Conservation (phyloP, 176 grass and related monocot genomes). For the Oryza australiensis region DNA sequence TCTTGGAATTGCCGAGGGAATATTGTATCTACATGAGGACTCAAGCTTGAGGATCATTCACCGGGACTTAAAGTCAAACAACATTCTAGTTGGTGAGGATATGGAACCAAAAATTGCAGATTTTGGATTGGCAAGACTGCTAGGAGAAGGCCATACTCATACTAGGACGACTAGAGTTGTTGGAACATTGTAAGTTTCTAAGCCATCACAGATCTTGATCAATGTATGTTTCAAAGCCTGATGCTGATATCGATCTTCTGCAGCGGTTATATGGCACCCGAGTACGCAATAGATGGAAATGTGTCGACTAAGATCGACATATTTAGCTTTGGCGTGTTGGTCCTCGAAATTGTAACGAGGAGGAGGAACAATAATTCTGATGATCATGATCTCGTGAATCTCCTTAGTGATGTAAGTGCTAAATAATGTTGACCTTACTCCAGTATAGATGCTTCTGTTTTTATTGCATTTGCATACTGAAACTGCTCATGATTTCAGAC, state of each 20-base stretch:
- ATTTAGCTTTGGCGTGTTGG: constrained; percentile 38
- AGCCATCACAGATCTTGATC: too few relatives aligned
- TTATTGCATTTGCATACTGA: not conserved
- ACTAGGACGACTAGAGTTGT: not conserved
- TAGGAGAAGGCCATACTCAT: not conserved
- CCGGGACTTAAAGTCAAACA: not conserved
- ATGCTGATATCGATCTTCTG: not conserved
- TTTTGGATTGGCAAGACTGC: not conserved
- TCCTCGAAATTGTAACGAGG: constrained; percentile 34
- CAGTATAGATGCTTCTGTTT: not conserved
- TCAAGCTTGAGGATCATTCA: not conserved
- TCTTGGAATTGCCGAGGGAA: not conserved
- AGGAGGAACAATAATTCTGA: not conserved
- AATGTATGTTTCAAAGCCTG: not conserved
- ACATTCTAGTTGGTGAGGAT: not conserved
- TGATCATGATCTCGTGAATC: not conserved
- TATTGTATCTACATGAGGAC: not conserved
- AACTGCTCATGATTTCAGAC: not conserved
- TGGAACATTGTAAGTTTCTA: not conserved
- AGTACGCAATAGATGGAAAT: constrained; percentile 11
- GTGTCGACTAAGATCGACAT: constrained; percentile 40
- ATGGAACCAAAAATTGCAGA: not conserved
- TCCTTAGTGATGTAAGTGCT: constrained; percentile 29
- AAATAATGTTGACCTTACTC: not conserved
- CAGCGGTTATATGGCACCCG: constrained; percentile 35